phyloP scores from a whole-genome alignment of 1,284 basidiomycete genomes.

The Sporisorium scitamineum region DNA sequence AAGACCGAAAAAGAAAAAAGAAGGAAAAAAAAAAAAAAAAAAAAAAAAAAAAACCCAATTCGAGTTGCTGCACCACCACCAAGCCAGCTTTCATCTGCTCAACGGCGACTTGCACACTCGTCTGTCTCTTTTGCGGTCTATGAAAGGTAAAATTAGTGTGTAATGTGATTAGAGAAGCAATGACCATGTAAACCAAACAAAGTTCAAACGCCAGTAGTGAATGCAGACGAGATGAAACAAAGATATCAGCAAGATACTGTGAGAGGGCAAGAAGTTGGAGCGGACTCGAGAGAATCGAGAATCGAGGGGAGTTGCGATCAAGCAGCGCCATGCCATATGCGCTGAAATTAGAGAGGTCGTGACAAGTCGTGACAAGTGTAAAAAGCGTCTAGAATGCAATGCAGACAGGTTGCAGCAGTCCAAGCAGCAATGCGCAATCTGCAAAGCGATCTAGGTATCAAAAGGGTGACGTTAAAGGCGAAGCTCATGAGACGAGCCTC shows the following conservation, averaged over 20 bases:
- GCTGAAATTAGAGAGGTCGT: neutral
- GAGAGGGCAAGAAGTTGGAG: neutral
- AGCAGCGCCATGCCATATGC: neutral
- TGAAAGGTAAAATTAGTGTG: neutral
- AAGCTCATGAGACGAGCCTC: neutral
- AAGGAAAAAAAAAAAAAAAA: too few relatives aligned
- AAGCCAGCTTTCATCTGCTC: neutral
- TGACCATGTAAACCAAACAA: constrained; percentile 13
- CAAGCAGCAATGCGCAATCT: neutral
- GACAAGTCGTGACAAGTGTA: constrained; percentile 2
- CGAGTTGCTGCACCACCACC: too few relatives aligned
- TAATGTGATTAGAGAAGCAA: constrained; percentile 37
- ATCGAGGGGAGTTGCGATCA: neutral
- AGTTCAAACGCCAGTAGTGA: constrained; percentile 14
- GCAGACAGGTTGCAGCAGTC: constrained; percentile 4
- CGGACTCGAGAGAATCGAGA: constrained; percentile 1
- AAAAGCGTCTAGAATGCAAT: neutral
- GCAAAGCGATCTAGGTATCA: neutral
- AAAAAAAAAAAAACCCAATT: too few relatives aligned
- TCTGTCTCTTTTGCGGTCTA: neutral
- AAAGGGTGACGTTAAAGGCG: neutral
- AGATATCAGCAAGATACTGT: constrained; percentile 42
- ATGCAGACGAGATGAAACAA: constrained; percentile 9
- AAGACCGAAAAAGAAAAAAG: too few relatives aligned
- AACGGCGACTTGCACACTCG: neutral